A percentile compares a stretch with the other conserved stretches of the same genome.
Evolutionary conservation across 768 basidiomycete genomes (phyloP).

Genomic region (Ramaria sp.): DNA sequence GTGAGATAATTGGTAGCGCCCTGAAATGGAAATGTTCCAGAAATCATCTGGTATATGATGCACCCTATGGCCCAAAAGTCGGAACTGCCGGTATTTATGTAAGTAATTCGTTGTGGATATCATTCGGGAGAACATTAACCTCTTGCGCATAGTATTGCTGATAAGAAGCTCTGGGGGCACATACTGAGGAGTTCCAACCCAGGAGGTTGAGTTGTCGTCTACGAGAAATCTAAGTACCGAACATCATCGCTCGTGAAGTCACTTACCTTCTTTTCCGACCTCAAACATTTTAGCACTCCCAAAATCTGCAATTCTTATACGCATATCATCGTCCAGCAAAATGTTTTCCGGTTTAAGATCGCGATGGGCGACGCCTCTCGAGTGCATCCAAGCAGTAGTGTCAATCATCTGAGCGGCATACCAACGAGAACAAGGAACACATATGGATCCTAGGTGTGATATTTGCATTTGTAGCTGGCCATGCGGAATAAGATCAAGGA

Average conservation of each 20-base stretch:
- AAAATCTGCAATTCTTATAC: constrained; percentile 95
- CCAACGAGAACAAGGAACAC: constrained; percentile 61
- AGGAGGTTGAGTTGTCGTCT: constrained; percentile 55
- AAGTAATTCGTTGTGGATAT: background rate
- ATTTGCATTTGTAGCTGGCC: constrained; percentile 71
- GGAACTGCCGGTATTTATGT: constrained; percentile 38
- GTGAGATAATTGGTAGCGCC: constrained; percentile 88
- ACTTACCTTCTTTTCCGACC: constrained; percentile 19
- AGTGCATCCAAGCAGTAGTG: constrained; percentile 84
- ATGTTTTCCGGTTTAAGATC: constrained; percentile 85
- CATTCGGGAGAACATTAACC: constrained; percentile 29
- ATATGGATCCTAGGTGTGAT: constrained; percentile 76
- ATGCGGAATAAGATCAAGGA: constrained; percentile 64
- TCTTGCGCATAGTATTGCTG: constrained; percentile 59
- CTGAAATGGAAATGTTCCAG: constrained; percentile 85
- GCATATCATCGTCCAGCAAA: constrained; percentile 74
- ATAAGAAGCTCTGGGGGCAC: constrained; percentile 81
- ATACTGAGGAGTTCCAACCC: constrained; percentile 87
- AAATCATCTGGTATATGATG: constrained; percentile 86
- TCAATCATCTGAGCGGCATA: constrained; percentile 89
- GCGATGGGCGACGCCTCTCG: constrained; percentile 82
- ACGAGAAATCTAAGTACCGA: constrained; percentile 8
- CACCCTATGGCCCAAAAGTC: constrained; percentile 96
- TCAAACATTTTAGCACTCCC: constrained; percentile 80
- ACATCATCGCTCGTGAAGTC: constrained; percentile 15